These are phyloP conservation scores for Pseudodiploospora longispora DNA, from an alignment of 2,329 filamentous ascomycete genomes.

Conservation along the genomic window DNA sequence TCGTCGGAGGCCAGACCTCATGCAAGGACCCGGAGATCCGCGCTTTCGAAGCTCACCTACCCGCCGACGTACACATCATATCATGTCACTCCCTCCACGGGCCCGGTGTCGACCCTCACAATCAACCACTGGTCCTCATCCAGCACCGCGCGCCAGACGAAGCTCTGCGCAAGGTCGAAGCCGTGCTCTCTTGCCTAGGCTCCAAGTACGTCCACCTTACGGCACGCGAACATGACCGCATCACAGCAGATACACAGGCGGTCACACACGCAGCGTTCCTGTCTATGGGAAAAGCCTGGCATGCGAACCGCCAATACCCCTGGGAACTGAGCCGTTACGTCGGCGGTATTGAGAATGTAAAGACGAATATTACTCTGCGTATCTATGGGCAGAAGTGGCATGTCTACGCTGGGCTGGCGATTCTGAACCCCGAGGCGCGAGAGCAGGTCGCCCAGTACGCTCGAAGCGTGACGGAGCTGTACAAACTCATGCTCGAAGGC, in stretches of 20 bases:
- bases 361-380: constrained; percentile 94
- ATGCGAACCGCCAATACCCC: constrained; percentile 87
- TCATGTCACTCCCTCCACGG: constrained; percentile 96
- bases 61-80: constrained; percentile 81
- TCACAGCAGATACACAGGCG: constrained; percentile 96
- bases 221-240: constrained; percentile 83
- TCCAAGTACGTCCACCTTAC: constrained; percentile 85
- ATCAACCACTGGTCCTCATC: constrained; percentile 89
- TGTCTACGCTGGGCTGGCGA: constrained; percentile 94
- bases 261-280: constrained; percentile 97
- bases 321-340: constrained; percentile 96
- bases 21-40: constrained; percentile 96
- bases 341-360: constrained; percentile 96
- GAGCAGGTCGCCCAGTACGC: constrained; percentile 94
- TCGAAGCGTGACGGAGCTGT: constrained; percentile 82
- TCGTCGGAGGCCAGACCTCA: constrained; percentile 95
- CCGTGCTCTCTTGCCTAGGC: constrained; percentile 71
- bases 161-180: constrained; percentile 70
- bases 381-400: constrained; percentile 99
- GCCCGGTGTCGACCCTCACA: constrained; percentile 77
- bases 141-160: constrained; percentile 78
- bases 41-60: constrained; percentile 85
- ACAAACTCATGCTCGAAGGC: constrained; percentile 92
- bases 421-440: constrained; percentile 87
- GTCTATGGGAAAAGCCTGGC: constrained; percentile 97